Conservation (phyloP, 306 rosid species). For the Ceratonia siliqua region DNA sequence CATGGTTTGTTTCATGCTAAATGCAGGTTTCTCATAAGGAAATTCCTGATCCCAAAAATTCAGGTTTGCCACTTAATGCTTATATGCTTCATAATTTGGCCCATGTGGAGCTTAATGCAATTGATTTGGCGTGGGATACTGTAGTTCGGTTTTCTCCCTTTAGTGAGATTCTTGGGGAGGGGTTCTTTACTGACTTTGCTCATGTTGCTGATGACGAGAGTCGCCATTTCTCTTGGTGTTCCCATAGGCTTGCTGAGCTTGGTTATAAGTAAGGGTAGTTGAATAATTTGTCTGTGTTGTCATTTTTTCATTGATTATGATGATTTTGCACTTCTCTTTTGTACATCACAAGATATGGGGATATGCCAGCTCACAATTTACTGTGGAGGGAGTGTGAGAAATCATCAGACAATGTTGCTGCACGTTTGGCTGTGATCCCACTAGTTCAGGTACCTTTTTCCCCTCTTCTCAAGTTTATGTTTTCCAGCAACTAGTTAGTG, state of each 20-base stretch:
- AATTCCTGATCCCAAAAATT: constrained; percentile 80
- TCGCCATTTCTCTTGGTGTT: constrained; percentile 91
- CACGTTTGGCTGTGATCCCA: constrained; percentile 90
- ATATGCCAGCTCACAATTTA: constrained; percentile 94
- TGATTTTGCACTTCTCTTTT: constrained; percentile 36
- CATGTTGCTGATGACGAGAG: constrained; percentile 97
- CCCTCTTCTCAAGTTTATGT: not conserved
- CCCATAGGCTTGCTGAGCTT: constrained; percentile 94
- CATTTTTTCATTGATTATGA: constrained; percentile 28
- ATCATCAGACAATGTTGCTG: constrained; percentile 86
- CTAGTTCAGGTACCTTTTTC: constrained; percentile 68
- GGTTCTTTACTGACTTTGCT: constrained; percentile 90
- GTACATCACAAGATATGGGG: constrained; percentile 71
- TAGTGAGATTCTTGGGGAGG: constrained; percentile 75
- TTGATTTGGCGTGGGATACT: constrained; percentile 96
- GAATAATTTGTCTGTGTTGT: constrained; percentile 16
- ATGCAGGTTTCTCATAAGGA: constrained; percentile 84
- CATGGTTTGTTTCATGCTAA: not conserved
- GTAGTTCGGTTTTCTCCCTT: constrained; percentile 86
- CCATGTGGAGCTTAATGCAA: constrained; percentile 95
- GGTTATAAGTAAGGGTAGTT: constrained; percentile 76
- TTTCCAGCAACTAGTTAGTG: not conserved
- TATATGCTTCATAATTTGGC: constrained; percentile 95
- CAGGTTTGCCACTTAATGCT: constrained; percentile 92
- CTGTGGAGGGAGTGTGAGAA: constrained; percentile 96